Evolutionary conservation across 257 asterid genomes (phyloP).

Genomic region (Solanum bulbocastanum): DNA sequence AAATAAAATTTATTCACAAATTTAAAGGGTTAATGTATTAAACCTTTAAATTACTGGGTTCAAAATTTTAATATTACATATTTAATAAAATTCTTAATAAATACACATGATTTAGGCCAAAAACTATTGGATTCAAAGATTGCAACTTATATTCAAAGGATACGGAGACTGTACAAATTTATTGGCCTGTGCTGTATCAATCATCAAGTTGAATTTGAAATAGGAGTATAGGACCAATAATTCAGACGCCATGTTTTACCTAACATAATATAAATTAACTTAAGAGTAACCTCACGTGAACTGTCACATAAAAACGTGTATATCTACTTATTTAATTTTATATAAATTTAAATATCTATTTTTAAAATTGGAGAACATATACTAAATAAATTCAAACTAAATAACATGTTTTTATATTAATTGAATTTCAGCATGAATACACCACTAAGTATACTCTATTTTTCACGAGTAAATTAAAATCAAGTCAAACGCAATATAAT

Average conservation of each 20-base stretch:
- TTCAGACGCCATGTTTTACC: neutral
- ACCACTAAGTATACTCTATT: neutral
- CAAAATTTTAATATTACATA: neutral
- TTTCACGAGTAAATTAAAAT: neutral
- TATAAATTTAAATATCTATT: accelerated
- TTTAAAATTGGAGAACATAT: too few relatives aligned
- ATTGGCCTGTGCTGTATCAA: neutral
- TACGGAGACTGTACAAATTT: neutral
- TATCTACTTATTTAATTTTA: too few relatives aligned
- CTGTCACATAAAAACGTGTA: too few relatives aligned
- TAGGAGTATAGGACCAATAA: neutral
- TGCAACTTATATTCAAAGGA: neutral
- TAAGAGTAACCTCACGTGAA: neutral
- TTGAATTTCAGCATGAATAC: neutral
- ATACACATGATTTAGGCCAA: neutral
- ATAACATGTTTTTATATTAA: too few relatives aligned
- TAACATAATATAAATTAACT: too few relatives aligned
- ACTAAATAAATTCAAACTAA: too few relatives aligned
- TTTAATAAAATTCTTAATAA: neutral
- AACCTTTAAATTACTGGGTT: neutral
- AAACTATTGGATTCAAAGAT: neutral
- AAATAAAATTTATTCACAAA: neutral
- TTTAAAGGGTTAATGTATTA: neutral
- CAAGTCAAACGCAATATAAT: neutral
- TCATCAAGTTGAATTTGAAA: neutral